These are phyloP conservation scores for Puccinia horiana DNA, from an alignment of 1,284 basidiomycete species.

Conservation along the genomic window DNA sequence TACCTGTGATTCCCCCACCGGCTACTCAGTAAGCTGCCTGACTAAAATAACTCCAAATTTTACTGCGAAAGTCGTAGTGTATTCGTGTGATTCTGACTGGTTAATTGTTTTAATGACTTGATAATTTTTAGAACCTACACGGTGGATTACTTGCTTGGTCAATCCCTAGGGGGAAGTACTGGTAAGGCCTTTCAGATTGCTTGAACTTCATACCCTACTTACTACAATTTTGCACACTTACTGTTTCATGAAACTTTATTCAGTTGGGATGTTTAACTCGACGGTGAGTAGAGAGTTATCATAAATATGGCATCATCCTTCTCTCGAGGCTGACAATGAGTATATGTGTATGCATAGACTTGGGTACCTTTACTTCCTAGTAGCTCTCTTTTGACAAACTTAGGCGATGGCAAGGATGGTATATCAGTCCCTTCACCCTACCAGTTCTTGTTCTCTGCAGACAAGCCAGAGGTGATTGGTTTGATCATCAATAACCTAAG, in stretches of 20 bases:
- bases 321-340: background rate
- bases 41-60: background rate
- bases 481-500: slow-evolving; percentile 47
- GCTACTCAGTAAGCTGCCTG: slow-evolving; percentile 34
- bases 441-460: slow-evolving; percentile 38
- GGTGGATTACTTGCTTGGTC: slow-evolving; percentile 29
- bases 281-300: background rate
- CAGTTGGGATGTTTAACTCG: slow-evolving; percentile 33
- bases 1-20: slow-evolving; percentile 26
- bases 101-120: background rate
- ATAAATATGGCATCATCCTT: background rate
- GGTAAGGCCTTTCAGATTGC: slow-evolving; percentile 9
- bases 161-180: slow-evolving; percentile 31
- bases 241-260: background rate
- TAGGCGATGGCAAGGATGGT: slow-evolving; percentile 30
- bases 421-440: slow-evolving; percentile 28
- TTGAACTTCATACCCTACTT: background rate
- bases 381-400: slow-evolving; percentile 30
- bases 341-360: slow-evolving; percentile 1
- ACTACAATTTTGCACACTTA: background rate
- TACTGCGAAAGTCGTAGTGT: background rate
- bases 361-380: slow-evolving; percentile 42
- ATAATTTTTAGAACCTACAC: slow-evolving; percentile 36
- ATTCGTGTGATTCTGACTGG: background rate
- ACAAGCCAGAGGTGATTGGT: slow-evolving; percentile 44